Percentiles rank a stretch among this genome's conserved stretches.
phyloP scores from a whole-genome alignment of 805 yeast genomes.

The Peterozyma toletana region DNA sequence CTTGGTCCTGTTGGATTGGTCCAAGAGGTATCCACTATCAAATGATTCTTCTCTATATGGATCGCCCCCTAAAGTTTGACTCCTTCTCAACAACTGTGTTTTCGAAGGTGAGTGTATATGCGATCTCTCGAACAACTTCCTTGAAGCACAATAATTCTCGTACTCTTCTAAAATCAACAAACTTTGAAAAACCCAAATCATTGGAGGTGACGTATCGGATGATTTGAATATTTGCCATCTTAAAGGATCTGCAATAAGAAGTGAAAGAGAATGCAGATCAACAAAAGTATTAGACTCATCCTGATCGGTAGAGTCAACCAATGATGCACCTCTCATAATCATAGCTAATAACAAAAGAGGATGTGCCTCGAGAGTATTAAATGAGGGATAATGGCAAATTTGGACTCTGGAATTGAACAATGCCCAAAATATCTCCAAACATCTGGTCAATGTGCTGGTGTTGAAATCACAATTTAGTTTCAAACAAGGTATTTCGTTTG shows the following conservation, averaged over 20 bases:
- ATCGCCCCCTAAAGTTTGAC: conserved; percentile 37
- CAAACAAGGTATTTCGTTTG: conserved; percentile 18
- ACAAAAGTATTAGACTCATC: conserved; percentile 3
- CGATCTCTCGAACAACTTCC: conserved; percentile 42
- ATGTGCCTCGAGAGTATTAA: conserved; percentile 37
- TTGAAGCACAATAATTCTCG: conserved; percentile 35
- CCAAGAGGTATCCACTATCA: conserved; percentile 16
- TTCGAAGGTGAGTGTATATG: conserved; percentile 45
- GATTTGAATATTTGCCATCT: conserved; percentile 38
- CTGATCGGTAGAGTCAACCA: conserved; percentile 15
- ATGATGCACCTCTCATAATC: conserved; percentile 50
- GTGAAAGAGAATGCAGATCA: conserved; percentile 20
- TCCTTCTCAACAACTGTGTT: conserved; percentile 40
- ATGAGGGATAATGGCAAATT: conserved; percentile 53
- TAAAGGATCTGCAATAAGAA: conserved; percentile 33
- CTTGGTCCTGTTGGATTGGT: conserved; percentile 10
- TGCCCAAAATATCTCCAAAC: conserved; percentile 41
- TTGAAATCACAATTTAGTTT: conserved; percentile 21
- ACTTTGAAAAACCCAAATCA: conserved; percentile 42
- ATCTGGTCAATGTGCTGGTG: conserved; percentile 18
- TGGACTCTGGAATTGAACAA: conserved; percentile 55
- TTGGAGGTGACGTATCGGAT: conserved; percentile 36
- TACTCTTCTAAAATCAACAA: conserved; percentile 38
- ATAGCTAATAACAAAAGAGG: conserved; percentile 46
- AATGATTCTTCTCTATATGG: conserved; percentile 23